phyloP scores from a whole-genome alignment of 768 basidiomycete species.

The Lactarius sp. region DNA sequence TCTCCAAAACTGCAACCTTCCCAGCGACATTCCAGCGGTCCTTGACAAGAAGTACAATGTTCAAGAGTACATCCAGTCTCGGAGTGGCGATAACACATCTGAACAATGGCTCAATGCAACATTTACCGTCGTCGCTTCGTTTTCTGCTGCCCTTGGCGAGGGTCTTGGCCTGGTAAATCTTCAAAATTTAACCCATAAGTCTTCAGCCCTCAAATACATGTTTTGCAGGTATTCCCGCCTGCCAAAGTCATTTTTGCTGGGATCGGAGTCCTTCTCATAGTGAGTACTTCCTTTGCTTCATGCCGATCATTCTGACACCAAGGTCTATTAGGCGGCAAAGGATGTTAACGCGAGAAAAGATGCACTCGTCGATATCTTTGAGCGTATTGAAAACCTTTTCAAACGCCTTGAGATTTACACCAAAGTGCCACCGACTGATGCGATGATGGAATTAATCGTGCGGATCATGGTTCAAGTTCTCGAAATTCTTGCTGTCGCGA shows the following conservation, averaged over 20 bases:
- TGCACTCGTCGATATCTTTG: not conserved
- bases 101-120: constrained; percentile 1
- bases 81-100: not conserved
- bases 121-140: not conserved
- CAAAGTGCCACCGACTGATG: not conserved
- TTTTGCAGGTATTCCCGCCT: not conserved
- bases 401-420: not conserved
- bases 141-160: not conserved
- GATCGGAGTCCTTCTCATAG: not conserved
- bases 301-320: not conserved
- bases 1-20: not conserved
- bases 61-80: not conserved
- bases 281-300: not conserved
- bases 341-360: constrained; percentile 1
- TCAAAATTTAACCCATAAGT: too few relatives aligned
- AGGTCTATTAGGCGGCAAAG: not conserved
- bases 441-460: not conserved
- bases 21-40: not conserved
- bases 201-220: not conserved
- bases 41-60: not conserved
- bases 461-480: constrained; percentile 1
- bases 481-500: constrained; percentile 2
- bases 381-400: constrained; percentile 4
- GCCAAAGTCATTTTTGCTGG: constrained; percentile 4
- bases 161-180: not conserved